phyloP scores from a whole-genome alignment of 257 asterid species.

The Fraxinus cuspidata region DNA sequence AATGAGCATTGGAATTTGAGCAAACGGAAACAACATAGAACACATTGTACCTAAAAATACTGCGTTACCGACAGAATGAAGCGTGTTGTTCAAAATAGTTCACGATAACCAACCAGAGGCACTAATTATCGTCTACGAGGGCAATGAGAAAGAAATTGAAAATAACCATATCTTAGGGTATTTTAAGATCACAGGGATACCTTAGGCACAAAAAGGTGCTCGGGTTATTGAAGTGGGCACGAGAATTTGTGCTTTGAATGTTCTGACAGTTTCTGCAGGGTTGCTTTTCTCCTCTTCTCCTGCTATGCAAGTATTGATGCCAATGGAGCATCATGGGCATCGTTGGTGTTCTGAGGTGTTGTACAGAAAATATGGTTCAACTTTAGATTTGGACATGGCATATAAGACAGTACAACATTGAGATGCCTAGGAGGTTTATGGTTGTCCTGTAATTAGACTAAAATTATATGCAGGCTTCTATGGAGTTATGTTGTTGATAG shows the following conservation, averaged over 20 bases:
- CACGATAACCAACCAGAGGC: constrained; percentile 73
- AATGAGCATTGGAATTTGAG: constrained; percentile 60
- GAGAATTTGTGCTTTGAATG: constrained; percentile 69
- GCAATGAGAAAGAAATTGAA: constrained; percentile 44
- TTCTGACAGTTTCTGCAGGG: constrained; percentile 59
- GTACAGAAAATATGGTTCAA: constrained; percentile 51
- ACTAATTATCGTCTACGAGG: constrained; percentile 67
- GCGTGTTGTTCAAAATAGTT: constrained; percentile 59
- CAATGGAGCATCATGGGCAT: constrained; percentile 73
- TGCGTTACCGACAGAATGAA: constrained; percentile 58
- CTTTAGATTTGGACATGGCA: constrained; percentile 21
- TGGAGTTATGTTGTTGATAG: no score
- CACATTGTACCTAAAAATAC: constrained; percentile 60
- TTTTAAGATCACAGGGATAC: constrained; percentile 68
- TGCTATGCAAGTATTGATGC: constrained; percentile 78
- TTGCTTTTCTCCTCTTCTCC: constrained; percentile 45
- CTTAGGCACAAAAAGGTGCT: constrained; percentile 66
- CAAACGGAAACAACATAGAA: constrained; percentile 48
- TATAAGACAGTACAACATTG: constrained; percentile 47
- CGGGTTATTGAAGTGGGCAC: constrained; percentile 67
- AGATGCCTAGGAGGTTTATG: constrained; percentile 9
- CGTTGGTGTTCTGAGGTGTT: constrained; percentile 84
- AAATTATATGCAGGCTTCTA: no score
- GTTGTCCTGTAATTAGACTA: no score
- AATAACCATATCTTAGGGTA: constrained; percentile 75